Percentiles rank a stretch among this genome's conserved stretches.
phyloP scores from a whole-genome alignment of 306 rosid genomes.

The Quercus cerris region DNA sequence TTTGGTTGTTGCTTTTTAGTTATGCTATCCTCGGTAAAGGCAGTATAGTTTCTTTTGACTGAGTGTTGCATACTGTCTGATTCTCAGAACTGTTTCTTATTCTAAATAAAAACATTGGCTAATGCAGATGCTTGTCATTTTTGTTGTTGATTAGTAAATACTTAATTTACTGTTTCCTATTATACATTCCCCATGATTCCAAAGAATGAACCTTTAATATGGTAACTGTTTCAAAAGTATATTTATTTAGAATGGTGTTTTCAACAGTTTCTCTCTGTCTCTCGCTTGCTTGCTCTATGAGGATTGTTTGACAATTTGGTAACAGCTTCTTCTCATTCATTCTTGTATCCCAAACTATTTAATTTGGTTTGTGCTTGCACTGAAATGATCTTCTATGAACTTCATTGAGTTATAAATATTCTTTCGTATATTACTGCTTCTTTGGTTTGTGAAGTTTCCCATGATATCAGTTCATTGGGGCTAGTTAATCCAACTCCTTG shows the following conservation, averaged over 20 bases:
- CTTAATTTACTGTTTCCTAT: neutral
- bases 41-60: constrained; percentile 1
- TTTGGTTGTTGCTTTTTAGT: constrained; percentile 9
- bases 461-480: neutral
- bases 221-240: no score
- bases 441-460: neutral
- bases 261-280: neutral
- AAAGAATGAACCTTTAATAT: neutral
- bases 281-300: neutral
- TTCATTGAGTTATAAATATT: no score
- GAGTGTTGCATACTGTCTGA: constrained; percentile 16
- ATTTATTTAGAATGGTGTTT: no score
- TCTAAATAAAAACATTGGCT: neutral
- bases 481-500: neutral
- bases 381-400: neutral
- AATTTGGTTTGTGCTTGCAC: neutral
- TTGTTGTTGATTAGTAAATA: no score
- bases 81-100: neutral
- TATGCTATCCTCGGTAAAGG: neutral
- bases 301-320: neutral
- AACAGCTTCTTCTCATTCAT: neutral
- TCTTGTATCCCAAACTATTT: neutral
- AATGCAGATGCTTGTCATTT: no score
- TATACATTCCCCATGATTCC: neutral
- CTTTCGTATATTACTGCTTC: no score